Evolutionary conservation across 176 grass and related monocot genomes (phyloP).

Genomic region (Rhynchospora breviuscula): DNA sequence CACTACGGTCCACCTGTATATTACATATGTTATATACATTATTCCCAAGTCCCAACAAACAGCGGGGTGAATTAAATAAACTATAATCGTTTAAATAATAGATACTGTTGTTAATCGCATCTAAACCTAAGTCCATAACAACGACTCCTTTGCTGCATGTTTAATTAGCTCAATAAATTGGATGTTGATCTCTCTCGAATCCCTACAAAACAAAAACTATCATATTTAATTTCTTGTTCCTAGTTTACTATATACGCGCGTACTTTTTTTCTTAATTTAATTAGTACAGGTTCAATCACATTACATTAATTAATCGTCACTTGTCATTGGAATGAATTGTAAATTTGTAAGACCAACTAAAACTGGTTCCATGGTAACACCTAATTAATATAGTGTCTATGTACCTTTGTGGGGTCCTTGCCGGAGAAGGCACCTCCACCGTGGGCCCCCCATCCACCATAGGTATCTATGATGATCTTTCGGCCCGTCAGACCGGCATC

Average conservation of each 20-base stretch:
- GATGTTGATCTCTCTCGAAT: too few species aligned
- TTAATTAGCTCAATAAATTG: too few species aligned
- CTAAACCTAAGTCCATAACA: too few species aligned
- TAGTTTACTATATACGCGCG: too few species aligned
- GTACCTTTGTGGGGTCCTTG: conserved; percentile 38
- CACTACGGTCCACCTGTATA: conserved; percentile 24
- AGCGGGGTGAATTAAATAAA: too few species aligned
- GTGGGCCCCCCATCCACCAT: conserved; percentile 34
- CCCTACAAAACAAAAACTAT: too few species aligned
- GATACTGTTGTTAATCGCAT: too few species aligned
- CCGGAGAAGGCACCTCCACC: conserved; percentile 35
- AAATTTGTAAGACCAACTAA: neutral
- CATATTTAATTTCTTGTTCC: too few species aligned
- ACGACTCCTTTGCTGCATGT: too few species aligned
- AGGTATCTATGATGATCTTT: conserved; percentile 38
- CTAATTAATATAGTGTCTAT: neutral
- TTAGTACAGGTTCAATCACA: too few species aligned
- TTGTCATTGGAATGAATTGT: neutral
- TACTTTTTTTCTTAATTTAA: too few species aligned
- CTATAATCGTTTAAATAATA: too few species aligned
- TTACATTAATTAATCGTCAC: neutral
- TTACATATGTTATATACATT: neutral
- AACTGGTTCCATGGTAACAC: neutral
- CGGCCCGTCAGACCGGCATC: conserved; percentile 33
- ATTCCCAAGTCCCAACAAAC: neutral